phyloP scores from a whole-genome alignment of 805 yeast species.

The Torulaspora gathmanii region DNA sequence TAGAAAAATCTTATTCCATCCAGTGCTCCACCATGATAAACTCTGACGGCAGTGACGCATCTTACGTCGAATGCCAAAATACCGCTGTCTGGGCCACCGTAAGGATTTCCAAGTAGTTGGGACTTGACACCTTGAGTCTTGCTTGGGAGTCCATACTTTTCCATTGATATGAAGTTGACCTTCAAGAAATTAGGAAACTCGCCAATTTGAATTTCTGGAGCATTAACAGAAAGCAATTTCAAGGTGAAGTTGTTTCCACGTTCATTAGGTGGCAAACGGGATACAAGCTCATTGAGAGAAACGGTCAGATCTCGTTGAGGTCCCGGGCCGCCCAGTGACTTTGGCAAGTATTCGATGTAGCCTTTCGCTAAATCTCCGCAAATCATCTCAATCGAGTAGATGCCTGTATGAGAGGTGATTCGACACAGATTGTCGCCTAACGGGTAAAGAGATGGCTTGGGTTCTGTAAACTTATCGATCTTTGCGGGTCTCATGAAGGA shows the following conservation, averaged over 20 bases:
- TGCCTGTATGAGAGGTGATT: constrained; percentile 57
- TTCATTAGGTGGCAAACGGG: constrained; percentile 33
- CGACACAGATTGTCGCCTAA: constrained; percentile 42
- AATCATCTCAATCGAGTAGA: constrained; percentile 68
- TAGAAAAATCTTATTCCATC: constrained; percentile 70
- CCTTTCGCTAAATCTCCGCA: constrained; percentile 50
- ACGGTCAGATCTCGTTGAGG: constrained; percentile 50
- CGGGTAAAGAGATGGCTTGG: constrained; percentile 44
- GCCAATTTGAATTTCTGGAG: constrained; percentile 50
- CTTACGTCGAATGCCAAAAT: constrained; percentile 28
- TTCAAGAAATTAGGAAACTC: constrained; percentile 39
- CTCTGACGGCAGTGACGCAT: constrained; percentile 48
- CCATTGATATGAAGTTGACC: constrained; percentile 24
- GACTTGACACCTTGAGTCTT: constrained; percentile 29
- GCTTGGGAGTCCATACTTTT: constrained; percentile 25
- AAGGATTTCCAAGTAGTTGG: constrained; percentile 24
- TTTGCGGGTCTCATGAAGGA: constrained; percentile 37
- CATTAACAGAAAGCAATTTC: constrained; percentile 55
- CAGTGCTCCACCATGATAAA: constrained; percentile 70
- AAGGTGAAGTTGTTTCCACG: constrained; percentile 37
- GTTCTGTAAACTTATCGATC: constrained; percentile 21
- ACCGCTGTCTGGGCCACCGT: constrained; percentile 31
- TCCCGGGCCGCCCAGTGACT: constrained; percentile 53
- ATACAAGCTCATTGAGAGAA: constrained; percentile 43
- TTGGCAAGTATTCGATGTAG: constrained; percentile 58